Evolutionary conservation across 257 asterid genomes (phyloP).

Genomic region (Cruciata laevipes): DNA sequence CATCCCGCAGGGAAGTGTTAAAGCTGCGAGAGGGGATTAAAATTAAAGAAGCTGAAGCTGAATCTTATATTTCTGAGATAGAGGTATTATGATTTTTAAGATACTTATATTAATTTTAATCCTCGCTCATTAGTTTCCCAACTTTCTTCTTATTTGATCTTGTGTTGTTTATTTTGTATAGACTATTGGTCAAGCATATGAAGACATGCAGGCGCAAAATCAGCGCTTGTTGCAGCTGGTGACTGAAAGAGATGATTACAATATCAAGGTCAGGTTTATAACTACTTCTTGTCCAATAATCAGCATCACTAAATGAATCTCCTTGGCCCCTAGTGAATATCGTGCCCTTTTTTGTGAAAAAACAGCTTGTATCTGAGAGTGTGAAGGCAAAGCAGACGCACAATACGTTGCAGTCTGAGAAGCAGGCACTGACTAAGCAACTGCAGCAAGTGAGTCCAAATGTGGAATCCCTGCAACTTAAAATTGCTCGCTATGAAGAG

Average conservation of each 20-base stretch:
- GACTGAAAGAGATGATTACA: constrained; percentile 81
- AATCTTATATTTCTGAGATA: constrained; percentile 80
- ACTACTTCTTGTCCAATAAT: neutral
- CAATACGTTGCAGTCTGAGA: constrained; percentile 54
- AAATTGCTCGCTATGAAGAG: constrained; percentile 64
- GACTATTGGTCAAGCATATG: constrained; percentile 99
- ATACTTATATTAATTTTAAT: neutral
- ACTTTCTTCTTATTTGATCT: neutral
- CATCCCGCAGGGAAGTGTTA: constrained; percentile 66
- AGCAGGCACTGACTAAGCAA: constrained; percentile 52
- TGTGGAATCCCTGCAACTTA: constrained; percentile 54
- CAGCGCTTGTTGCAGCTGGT: constrained; percentile 82
- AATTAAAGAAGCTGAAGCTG: constrained; percentile 79
- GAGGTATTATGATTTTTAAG: constrained; percentile 46
- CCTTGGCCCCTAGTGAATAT: constrained; percentile 13
- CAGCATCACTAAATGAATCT: neutral
- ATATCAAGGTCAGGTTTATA: constrained; percentile 59
- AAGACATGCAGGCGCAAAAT: constrained; percentile 95
- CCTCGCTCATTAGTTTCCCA: neutral
- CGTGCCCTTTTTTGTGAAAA: constrained; percentile 20
- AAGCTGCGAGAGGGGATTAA: constrained; percentile 88
- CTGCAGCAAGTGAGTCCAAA: constrained; percentile 52
- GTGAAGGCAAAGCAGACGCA: constrained; percentile 91
- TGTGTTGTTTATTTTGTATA: constrained; percentile 13
- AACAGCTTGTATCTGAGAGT: constrained; percentile 89